Evolutionary conservation across 2,329 filamentous ascomycete genomes (phyloP).

Genomic region (Stachybotrys chartarum): DNA sequence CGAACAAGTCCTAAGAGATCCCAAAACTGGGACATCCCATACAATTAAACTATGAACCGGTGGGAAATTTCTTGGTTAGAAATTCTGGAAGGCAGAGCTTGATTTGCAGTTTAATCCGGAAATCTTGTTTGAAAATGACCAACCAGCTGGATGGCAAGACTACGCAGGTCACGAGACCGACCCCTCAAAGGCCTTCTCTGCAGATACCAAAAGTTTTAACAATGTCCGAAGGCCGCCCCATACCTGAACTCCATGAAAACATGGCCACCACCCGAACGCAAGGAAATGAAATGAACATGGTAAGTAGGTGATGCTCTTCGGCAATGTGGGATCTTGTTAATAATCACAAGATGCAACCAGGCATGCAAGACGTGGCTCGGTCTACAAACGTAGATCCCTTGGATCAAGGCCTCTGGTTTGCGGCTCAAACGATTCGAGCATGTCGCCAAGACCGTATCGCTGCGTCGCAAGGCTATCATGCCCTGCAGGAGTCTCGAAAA

Average conservation of each 20-base stretch:
- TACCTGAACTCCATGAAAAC: neutral
- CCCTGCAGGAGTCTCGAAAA: neutral
- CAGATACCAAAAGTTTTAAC: neutral
- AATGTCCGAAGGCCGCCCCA: neutral
- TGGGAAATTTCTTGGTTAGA: neutral
- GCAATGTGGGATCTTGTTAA: neutral
- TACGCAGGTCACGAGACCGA: neutral
- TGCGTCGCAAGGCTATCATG: neutral
- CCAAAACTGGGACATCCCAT: neutral
- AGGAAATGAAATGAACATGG: neutral
- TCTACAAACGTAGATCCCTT: neutral
- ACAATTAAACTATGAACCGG: neutral
- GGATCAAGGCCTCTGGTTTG: neutral
- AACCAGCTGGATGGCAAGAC: neutral
- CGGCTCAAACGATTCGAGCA: neutral
- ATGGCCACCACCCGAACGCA: neutral
- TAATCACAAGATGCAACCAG: neutral
- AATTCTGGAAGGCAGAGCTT: neutral
- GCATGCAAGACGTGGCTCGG: neutral
- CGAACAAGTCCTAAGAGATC: neutral
- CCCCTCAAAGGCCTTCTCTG: neutral
- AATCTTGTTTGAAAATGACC: neutral
- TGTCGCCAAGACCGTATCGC: neutral
- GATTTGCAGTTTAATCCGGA: neutral
- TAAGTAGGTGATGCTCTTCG: neutral